phyloP scores from a whole-genome alignment of 768 basidiomycete genomes.

The Hortiboletus campestris region DNA sequence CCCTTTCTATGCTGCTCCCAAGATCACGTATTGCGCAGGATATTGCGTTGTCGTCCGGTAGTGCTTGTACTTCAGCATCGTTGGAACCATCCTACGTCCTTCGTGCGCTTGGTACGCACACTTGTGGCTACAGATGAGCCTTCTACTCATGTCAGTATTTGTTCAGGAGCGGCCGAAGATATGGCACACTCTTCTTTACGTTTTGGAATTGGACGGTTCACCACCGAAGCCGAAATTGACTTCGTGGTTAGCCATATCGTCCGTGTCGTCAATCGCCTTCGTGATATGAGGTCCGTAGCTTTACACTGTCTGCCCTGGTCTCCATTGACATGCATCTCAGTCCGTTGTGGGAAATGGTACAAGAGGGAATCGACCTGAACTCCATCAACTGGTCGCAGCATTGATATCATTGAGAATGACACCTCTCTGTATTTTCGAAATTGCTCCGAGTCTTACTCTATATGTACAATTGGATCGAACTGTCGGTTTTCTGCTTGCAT shows the following conservation, averaged over 20 bases:
- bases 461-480: conserved; percentile 13
- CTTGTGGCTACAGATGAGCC: not conserved
- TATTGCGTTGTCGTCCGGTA: conserved; percentile 95
- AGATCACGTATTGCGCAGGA: conserved; percentile 49
- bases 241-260: conserved; percentile 89
- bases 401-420: conserved; percentile 23
- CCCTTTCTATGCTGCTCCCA: conserved; percentile 1
- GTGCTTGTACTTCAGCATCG: conserved; percentile 97
- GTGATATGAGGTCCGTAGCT: conserved; percentile 82
- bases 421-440: not conserved
- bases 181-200: conserved; percentile 98
- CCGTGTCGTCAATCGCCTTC: conserved; percentile 77
- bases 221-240: conserved; percentile 95
- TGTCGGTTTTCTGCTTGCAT: not conserved
- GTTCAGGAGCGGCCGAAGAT: conserved; percentile 87
- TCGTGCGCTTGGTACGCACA: conserved; percentile 75
- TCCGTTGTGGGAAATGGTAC: conserved; percentile 99
- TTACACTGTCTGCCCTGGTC: conserved; percentile 1
- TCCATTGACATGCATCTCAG: conserved; percentile 36
- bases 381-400: conserved; percentile 90
- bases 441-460: conserved; percentile 11
- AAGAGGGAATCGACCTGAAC: conserved; percentile 96
- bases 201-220: conserved; percentile 97
- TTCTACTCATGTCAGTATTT: not conserved
- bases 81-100: conserved; percentile 98